These are phyloP conservation scores for Myriangium duriaei DNA, from an alignment of 2,329 filamentous ascomycete species.

Conservation along the genomic window DNA sequence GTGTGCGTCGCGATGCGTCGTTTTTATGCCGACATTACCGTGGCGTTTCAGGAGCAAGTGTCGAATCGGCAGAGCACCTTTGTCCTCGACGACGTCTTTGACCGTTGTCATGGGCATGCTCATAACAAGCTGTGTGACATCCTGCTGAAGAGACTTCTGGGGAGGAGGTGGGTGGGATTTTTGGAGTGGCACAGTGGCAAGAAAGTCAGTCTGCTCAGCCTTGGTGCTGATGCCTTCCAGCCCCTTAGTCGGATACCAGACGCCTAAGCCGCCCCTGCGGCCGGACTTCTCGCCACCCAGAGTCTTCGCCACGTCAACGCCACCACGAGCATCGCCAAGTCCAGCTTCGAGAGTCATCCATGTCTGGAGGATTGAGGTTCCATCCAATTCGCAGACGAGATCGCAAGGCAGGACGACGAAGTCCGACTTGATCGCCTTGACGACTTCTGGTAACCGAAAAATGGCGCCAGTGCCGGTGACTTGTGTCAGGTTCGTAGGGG, in stretches of 20 bases:
- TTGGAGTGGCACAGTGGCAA: conserved; percentile 61
- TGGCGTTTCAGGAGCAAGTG: conserved; percentile 65
- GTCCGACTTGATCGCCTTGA: conserved; percentile 64
- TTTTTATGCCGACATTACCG: conserved; percentile 66
- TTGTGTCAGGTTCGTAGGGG: conserved; percentile 62
- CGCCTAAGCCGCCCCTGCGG: conserved; percentile 66
- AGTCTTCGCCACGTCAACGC: conserved; percentile 33
- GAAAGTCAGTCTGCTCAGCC: conserved; percentile 84
- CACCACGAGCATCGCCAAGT: conserved; percentile 47
- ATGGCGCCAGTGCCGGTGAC: conserved; percentile 85
- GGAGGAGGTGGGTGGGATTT: conserved; percentile 44
- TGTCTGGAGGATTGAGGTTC: conserved; percentile 69
- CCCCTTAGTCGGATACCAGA: conserved; percentile 82
- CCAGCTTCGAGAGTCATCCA: conserved; percentile 82
- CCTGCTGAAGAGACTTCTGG: conserved; percentile 51
- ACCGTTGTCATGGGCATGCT: conserved; percentile 81
- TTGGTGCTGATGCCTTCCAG: conserved; percentile 58
- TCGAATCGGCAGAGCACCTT: conserved; percentile 60
- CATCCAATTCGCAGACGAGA: conserved; percentile 77
- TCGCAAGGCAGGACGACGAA: conserved; percentile 91
- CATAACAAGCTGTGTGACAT: conserved; percentile 68
- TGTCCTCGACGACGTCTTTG: conserved; percentile 68
- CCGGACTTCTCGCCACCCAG: conserved; percentile 44
- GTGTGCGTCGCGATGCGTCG: conserved; percentile 77
- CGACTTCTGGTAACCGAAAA: conserved; percentile 70